Evolutionary conservation across 1,139 yeast genomes (phyloP), one percentile per base, ranked within the genome.

Genomic region (Pneumocystis oryctolagi): DNA sequence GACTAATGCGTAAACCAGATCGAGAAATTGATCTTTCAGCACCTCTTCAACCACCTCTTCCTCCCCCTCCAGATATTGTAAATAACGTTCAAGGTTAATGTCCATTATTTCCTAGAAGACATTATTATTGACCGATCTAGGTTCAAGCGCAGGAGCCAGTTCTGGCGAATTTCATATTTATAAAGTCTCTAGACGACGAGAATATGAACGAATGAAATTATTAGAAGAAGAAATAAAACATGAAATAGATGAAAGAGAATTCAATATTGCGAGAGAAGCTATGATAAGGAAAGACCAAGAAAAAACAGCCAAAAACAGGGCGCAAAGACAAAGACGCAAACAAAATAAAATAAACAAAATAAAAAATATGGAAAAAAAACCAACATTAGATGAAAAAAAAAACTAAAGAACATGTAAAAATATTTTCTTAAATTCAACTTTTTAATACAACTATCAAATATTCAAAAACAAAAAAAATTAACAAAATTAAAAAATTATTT

Each of bases 161-260:
- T 72, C 77, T 0, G 77, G 77, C 9, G 76, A 74, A 61, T 74
- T 74, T 63, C 77, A 75, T 65, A 70, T 73, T 30, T 73, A 73
- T 68, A 74, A 75, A 66, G 70, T 71, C 35, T 70, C 72, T 20
- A 67, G 75, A 61, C 69, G 76, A 32, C 67, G 72, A 62, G 75
- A 73, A 63, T 64, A 66, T 42, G 75, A 72, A 62, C 66, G 73
- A 20, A 62, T 67, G 61, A 66, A 69, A 62, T 64, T 65, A 25
- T 68, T 70, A 61, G 71, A 70, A 57, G 70, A 68, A 60, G 70
- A 71, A 63, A 69, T 69, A 30, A 58, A 56, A 59, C 64, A 65
- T 37, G 71, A 69, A 53, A 47, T 62, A 59, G 65, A 63, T 34
- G 68, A 66, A 57, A 47, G 59, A 30, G 75, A 70, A 57, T 74